Conservation (phyloP, 2,329 filamentous ascomycete genomes). For the Dactylellina leptospora region DNA sequence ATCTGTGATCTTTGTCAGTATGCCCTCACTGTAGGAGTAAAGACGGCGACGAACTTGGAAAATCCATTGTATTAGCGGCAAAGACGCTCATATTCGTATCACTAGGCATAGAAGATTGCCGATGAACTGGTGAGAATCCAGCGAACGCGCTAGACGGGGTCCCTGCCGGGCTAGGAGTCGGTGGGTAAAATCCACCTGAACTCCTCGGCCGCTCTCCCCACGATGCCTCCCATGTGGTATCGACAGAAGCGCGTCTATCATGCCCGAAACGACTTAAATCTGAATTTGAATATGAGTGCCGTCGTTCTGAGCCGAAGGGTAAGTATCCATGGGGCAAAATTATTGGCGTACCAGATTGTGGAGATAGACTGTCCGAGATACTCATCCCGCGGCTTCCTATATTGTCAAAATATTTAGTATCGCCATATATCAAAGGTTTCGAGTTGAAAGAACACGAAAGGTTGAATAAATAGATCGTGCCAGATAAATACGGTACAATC, state of each 20-base stretch:
- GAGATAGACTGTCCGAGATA: constrained; percentile 35
- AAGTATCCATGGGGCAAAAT: constrained; percentile 52
- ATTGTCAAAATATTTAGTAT: constrained; percentile 31
- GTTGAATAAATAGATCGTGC: too few species aligned
- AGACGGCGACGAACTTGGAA: constrained; percentile 14
- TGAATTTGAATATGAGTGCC: constrained; percentile 52
- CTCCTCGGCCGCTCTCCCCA: constrained; percentile 50
- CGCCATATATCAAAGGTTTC: neutral
- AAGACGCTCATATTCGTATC: constrained; percentile 21
- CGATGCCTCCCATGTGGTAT: constrained; percentile 44
- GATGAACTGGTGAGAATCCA: constrained; percentile 35
- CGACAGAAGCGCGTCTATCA: constrained; percentile 42
- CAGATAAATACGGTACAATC: too few species aligned
- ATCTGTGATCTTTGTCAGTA: constrained; percentile 15
- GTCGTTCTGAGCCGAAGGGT: constrained; percentile 50
- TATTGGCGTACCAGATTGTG: constrained; percentile 52
- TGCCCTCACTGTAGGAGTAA: neutral
- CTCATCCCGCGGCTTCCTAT: constrained; percentile 51
- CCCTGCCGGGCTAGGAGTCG: constrained; percentile 11
- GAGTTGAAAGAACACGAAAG: too few species aligned
- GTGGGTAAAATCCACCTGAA: constrained; percentile 39
- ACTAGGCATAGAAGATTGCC: constrained; percentile 40
- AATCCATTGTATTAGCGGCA: constrained; percentile 17
- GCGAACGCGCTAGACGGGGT: constrained; percentile 10
- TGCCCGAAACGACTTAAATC: constrained; percentile 39